phyloP scores from a whole-genome alignment of 768 basidiomycete species.

The Termitomyces sp. region DNA sequence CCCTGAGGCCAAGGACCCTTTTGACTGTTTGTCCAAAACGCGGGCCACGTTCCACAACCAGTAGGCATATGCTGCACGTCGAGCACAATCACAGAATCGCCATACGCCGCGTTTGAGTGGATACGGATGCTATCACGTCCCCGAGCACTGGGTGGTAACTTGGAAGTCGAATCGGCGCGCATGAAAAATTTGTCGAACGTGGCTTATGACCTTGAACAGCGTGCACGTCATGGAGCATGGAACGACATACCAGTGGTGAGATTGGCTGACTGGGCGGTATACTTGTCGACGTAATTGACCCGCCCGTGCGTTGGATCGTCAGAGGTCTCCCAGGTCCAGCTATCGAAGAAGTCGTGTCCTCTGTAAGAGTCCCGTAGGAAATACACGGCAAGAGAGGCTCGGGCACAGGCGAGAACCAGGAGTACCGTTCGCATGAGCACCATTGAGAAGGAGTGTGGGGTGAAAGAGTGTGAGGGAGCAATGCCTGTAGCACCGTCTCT shows the following conservation, averaged over 20 bases:
- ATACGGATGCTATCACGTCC: constrained; percentile 60
- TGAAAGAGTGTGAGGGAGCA: background rate
- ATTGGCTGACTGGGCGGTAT: constrained; percentile 34
- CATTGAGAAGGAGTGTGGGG: constrained; percentile 3
- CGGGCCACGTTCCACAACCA: constrained; percentile 60
- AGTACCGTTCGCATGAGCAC: background rate
- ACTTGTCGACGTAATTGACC: constrained; percentile 49
- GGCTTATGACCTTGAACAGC: constrained; percentile 18
- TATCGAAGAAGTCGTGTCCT: constrained; percentile 32
- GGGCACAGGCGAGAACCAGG: constrained; percentile 1
- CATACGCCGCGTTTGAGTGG: constrained; percentile 36
- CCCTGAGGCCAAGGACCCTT: constrained; percentile 52
- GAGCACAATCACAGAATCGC: constrained; percentile 42
- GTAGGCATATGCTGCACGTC: constrained; percentile 56
- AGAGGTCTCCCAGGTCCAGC: constrained; percentile 43
- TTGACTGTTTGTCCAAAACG: constrained; percentile 53
- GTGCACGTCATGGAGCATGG: background rate
- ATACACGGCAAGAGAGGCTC: constrained; percentile 1
- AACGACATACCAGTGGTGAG: constrained; percentile 39
- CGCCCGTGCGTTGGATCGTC: constrained; percentile 65
- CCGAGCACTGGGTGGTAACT: constrained; percentile 29
- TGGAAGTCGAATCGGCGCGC: constrained; percentile 42
- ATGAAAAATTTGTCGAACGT: constrained; percentile 45
- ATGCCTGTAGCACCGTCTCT: background rate
- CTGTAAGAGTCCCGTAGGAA: constrained; percentile 7